phyloP scores from a whole-genome alignment of 2,329 filamentous ascomycete species.

The Ilyonectria destructans region DNA sequence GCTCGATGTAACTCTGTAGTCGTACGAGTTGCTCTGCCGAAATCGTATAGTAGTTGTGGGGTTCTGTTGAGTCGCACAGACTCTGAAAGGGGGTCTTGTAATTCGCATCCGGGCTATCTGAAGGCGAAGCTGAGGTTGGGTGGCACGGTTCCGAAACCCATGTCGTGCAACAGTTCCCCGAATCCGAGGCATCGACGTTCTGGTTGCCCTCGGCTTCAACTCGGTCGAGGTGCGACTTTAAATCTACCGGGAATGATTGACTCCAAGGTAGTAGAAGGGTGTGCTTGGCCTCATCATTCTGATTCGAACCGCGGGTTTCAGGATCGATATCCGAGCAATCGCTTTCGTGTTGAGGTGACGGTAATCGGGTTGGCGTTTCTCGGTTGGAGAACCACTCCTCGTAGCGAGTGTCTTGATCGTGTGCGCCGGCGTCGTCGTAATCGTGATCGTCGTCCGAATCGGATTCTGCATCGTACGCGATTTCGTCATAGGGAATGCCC shows the following conservation, averaged over 20 bases:
- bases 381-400: background rate
- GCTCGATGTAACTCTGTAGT: slow-evolving; percentile 32
- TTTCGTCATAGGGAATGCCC: background rate
- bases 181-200: background rate
- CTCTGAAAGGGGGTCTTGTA: background rate
- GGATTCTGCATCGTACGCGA: background rate
- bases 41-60: background rate
- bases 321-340: background rate
- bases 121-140: too few relatives aligned
- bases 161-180: background rate
- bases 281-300: background rate
- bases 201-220: background rate
- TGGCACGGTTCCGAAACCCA: background rate
- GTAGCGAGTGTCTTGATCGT: background rate
- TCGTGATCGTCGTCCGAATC: background rate
- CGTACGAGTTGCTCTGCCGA: slow-evolving; percentile 26
- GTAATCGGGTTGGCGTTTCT: background rate
- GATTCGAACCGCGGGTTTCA: background rate
- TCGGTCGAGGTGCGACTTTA: slow-evolving; percentile 8
- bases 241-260: slow-evolving; percentile 1
- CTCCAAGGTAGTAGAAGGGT: slow-evolving; percentile 1
- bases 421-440: background rate
- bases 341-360: background rate
- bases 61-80: background rate
- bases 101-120: too few relatives aligned